phyloP scores from a whole-genome alignment of 805 yeast genomes.

The Suhomyces sp. region DNA sequence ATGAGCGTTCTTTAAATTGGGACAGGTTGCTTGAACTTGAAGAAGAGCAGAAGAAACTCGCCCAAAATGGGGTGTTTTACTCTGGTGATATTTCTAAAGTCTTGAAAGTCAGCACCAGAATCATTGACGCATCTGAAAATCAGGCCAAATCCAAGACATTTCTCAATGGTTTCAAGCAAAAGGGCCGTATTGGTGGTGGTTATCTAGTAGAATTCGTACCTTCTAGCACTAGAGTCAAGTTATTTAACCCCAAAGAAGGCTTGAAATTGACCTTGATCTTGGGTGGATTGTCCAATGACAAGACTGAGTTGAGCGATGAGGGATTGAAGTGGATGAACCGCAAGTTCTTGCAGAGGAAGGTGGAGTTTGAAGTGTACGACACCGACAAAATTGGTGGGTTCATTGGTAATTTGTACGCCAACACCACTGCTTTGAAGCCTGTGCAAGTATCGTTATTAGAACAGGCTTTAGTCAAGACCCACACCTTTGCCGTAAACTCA shows the following conservation, averaged over 20 bases:
- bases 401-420: constrained; percentile 63
- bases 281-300: constrained; percentile 61
- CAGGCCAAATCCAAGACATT: constrained; percentile 70
- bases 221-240: constrained; percentile 63
- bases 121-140: constrained; percentile 79
- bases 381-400: constrained; percentile 80
- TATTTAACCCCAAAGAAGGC: constrained; percentile 70
- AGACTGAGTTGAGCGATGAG: constrained; percentile 37
- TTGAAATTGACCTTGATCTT: constrained; percentile 65
- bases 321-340: constrained; percentile 55
- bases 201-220: constrained; percentile 67
- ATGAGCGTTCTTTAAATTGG: constrained; percentile 72
- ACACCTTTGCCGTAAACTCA: constrained; percentile 60
- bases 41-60: constrained; percentile 49
- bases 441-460: constrained; percentile 56
- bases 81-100: constrained; percentile 44
- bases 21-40: constrained; percentile 73
- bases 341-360: constrained; percentile 67
- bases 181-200: constrained; percentile 57
- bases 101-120: constrained; percentile 55
- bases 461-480: constrained; percentile 63
- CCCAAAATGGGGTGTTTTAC: constrained; percentile 60
- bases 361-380: constrained; percentile 63
- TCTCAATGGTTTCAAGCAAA: constrained; percentile 64
- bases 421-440: constrained; percentile 47